Evolutionary conservation across 306 rosid genomes (phyloP).

Genomic region (Begonia masoniana): DNA sequence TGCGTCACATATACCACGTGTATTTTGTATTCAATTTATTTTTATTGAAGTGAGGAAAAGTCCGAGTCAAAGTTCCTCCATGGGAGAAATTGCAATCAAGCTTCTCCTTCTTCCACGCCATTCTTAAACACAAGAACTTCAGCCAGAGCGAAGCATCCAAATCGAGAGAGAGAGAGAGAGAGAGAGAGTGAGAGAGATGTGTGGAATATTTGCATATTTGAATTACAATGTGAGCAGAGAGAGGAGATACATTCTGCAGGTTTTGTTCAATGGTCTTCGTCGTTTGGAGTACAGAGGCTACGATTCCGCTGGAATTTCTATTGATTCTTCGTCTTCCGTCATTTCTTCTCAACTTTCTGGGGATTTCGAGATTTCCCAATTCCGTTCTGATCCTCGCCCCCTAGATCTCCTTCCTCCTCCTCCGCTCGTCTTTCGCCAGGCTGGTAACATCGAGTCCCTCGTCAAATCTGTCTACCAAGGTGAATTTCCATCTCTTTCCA

Average conservation of each 20-base stretch:
- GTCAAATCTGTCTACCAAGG: slow-evolving; percentile 88
- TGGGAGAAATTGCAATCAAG: no score
- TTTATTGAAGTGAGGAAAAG: no score
- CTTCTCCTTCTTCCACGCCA: no score
- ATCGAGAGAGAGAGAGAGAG: background rate
- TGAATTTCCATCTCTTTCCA: background rate
- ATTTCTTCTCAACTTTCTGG: slow-evolving; percentile 10
- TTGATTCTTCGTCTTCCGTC: slow-evolving; percentile 39
- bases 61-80: no score
- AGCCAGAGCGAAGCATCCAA: no score
- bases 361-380: slow-evolving; percentile 16
- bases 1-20: no score
- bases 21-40: no score
- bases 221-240: slow-evolving; percentile 74
- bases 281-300: slow-evolving; percentile 91
- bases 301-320: slow-evolving; percentile 89
- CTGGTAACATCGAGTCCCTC: slow-evolving; percentile 88
- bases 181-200: slow-evolving; percentile 25
- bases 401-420: slow-evolving; percentile 9
- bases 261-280: slow-evolving; percentile 77
- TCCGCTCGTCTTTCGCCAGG: slow-evolving; percentile 75
- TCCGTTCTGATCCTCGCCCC: slow-evolving; percentile 14
- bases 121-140: no score
- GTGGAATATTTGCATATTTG: slow-evolving; percentile 96
- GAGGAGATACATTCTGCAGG: slow-evolving; percentile 76